Evolutionary conservation across 768 basidiomycete genomes (phyloP), one percentile per base, ranked within the genome.

Genomic region (Calocybe gangraenosa): DNA sequence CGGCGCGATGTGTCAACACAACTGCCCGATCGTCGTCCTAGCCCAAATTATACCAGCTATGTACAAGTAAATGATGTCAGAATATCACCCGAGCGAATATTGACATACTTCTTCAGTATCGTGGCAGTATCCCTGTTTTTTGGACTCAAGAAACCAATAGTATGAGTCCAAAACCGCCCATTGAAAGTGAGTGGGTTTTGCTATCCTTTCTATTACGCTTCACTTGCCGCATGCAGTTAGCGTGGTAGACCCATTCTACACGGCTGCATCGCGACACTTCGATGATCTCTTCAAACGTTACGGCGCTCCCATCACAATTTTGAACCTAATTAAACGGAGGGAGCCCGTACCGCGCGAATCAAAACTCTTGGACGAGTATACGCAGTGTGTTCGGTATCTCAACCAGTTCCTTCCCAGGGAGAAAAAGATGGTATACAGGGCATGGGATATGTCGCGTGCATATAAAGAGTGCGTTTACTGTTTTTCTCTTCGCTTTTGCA

Each of bases 371-470:
- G 82, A 84, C 13, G 93, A 96, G 59, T 98, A 94, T 57, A 88
- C 85, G 0, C 82, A 93, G 60, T 99, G 96, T 58, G 84, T 97
- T 14, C 64, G 76, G 39, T 99, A 96, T 59, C 74, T 99, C 22
- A 98, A 98, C 51, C 95, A 99, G 60, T 97, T 96, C 65, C 65
- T 99, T 10, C 95, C 96, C 0, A 71, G 73, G 6, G 84, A 74
- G 20, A 86, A 88, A 67, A 83, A 84, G 67, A 91, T 99, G 81
- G 73, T 83, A 11, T 96, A 98, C 59, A 80, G 90, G 34, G 82
- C 92, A 11, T 99, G 92, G 90, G 96, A 99, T 62, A 96, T 98
- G 89, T 84, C 87, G 3, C 76, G 87, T 32, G 92, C 94, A 2
- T 91, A 93, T 53, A 96, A 96, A 62, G 89, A 92, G 93, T 91